phyloP scores from a whole-genome alignment of 1,284 basidiomycete species.

The Ceratobasidium sp. region DNA sequence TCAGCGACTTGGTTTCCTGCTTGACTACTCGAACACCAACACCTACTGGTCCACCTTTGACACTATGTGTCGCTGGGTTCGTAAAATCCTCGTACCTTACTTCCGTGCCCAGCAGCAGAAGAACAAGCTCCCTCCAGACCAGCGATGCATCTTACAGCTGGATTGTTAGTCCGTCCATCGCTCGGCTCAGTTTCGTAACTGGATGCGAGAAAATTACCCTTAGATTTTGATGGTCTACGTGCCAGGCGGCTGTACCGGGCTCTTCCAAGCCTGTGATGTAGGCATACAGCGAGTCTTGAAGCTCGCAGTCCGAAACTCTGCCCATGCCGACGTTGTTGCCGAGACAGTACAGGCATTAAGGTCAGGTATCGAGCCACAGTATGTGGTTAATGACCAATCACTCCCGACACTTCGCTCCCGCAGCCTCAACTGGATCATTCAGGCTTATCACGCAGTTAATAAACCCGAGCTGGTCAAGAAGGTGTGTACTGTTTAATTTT shows the following conservation, averaged over 20 bases:
- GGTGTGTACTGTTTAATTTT: conserved; percentile 6
- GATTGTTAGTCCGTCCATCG: conserved; percentile 61
- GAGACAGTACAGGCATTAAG: conserved; percentile 50
- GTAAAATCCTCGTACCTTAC: conserved; percentile 58
- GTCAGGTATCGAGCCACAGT: conserved; percentile 28
- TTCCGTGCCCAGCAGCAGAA: conserved; percentile 52
- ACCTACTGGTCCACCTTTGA: conserved; percentile 61
- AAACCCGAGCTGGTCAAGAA: conserved; percentile 23
- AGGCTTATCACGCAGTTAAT: conserved; percentile 27
- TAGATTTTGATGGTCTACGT: conserved; percentile 51
- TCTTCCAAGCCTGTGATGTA: conserved; percentile 56
- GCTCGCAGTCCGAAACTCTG: conserved; percentile 53
- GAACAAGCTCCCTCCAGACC: conserved; percentile 1
- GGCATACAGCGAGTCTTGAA: conserved; percentile 56
- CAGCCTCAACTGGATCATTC: neutral
- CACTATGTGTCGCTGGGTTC: conserved; percentile 57
- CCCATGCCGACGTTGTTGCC: conserved; percentile 55
- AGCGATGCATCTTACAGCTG: conserved; percentile 53
- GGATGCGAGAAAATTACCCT: conserved; percentile 52
- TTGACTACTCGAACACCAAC: conserved; percentile 53
- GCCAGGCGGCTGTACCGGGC: conserved; percentile 51
- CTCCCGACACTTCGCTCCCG: conserved; percentile 5
- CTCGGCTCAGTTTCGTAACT: conserved; percentile 55
- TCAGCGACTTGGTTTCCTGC: conserved; percentile 52
- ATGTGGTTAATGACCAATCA: conserved; percentile 41